phyloP scores from a whole-genome alignment of 1,284 basidiomycete genomes.

The Neonothopanus nambi region DNA sequence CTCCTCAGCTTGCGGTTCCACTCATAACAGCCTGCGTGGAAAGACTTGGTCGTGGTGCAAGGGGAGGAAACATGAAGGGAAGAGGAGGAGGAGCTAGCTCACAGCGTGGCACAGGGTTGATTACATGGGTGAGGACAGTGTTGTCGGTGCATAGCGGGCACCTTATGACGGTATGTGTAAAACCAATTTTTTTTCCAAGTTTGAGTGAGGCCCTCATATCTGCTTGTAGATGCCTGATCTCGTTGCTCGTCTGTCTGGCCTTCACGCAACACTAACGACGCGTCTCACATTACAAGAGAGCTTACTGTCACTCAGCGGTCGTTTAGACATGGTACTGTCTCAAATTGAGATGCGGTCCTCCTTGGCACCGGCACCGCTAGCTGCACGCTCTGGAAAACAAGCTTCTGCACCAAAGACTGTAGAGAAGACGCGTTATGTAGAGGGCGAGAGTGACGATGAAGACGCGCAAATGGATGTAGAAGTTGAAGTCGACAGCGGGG shows the following conservation, averaged over 20 bases:
- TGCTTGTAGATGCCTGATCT: conserved; percentile 77
- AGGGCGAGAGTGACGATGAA: conserved; percentile 75
- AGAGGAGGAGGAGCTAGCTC: conserved; percentile 83
- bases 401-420: conserved; percentile 31
- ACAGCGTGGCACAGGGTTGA: conserved; percentile 80
- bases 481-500: conserved; percentile 61
- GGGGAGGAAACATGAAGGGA: conserved; percentile 74
- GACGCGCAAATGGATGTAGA: conserved; percentile 67
- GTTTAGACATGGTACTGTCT: conserved; percentile 90
- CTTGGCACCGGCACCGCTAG: conserved; percentile 54
- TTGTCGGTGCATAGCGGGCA: conserved; percentile 89
- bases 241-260: conserved; percentile 77
- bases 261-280: conserved; percentile 83
- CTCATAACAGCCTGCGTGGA: conserved; percentile 90
- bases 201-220: conserved; percentile 18
- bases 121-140: conserved; percentile 89
- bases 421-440: conserved; percentile 63
- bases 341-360: conserved; percentile 88
- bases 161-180: conserved; percentile 86
- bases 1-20: conserved; percentile 87
- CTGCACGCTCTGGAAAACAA: conserved; percentile 27
- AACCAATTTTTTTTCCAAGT: conserved; percentile 2
- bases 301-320: conserved; percentile 83
- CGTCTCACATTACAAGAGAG: conserved; percentile 85
- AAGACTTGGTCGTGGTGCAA: conserved; percentile 78